Percentiles rank a stretch among this genome's conserved stretches.
These are phyloP conservation scores for Backusella morwellensis DNA, from an alignment of 192 early-diverging fungal genomes.

Conservation along the genomic window DNA sequence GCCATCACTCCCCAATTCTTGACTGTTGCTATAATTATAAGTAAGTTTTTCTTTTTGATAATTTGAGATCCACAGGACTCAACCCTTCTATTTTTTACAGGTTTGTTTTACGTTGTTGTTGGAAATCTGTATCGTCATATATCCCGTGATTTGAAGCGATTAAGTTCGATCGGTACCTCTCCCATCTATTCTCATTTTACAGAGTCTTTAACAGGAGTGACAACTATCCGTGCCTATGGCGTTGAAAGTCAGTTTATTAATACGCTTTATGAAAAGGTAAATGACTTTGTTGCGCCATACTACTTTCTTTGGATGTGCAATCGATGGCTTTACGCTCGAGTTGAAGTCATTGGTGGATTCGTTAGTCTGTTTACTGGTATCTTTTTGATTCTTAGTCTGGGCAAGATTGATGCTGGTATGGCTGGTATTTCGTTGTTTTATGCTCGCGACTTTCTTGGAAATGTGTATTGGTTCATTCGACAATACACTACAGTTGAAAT, in stretches of 20 bases:
- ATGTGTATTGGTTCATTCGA: constrained; percentile 52
- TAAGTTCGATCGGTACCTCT: constrained; percentile 69
- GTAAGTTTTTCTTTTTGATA: constrained; percentile 44
- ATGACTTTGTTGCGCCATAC: constrained; percentile 67
- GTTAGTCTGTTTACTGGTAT: constrained; percentile 69
- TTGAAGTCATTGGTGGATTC: constrained; percentile 61
- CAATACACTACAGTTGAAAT: constrained; percentile 79
- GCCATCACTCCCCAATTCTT: constrained; percentile 47
- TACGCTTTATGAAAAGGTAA: constrained; percentile 52
- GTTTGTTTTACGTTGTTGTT: constrained; percentile 32
- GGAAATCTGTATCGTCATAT: constrained; percentile 65
- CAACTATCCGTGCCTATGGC: constrained; percentile 83
- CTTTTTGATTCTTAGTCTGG: constrained; percentile 50
- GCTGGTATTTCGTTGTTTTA: constrained; percentile 87
- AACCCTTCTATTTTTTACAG: background rate
- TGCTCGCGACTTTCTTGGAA: constrained; percentile 75
- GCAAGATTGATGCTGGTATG: constrained; percentile 63
- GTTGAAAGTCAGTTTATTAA: constrained; percentile 61
- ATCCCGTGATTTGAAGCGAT: constrained; percentile 87
- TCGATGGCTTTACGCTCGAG: constrained; percentile 69
- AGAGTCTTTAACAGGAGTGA: constrained; percentile 75
- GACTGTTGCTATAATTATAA: constrained; percentile 8
- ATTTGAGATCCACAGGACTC: background rate
- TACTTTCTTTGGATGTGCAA: constrained; percentile 77
- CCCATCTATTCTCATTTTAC: constrained; percentile 81